A percentile compares a stretch with the other conserved stretches of the same genome.
Evolutionary conservation across 1,284 basidiomycete species (phyloP).

Genomic region (Anthracocystis walkeri): DNA sequence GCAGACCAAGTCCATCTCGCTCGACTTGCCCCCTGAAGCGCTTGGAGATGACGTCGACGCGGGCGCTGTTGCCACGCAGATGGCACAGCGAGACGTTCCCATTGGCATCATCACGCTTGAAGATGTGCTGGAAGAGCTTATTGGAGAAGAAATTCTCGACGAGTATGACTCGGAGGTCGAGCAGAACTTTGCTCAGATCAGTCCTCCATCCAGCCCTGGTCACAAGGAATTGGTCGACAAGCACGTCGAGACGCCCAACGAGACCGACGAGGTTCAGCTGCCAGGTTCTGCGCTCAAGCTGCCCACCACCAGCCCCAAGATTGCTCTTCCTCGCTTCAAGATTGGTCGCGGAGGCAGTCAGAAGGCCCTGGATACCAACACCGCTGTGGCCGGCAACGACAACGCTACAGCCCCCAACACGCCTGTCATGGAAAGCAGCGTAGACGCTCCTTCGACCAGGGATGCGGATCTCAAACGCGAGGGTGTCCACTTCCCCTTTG

Average conservation of each 20-base stretch:
- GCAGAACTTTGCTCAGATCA: slow-evolving; percentile 59
- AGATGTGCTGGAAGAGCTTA: slow-evolving; percentile 82
- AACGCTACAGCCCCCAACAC: slow-evolving; percentile 14
- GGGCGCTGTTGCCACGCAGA: slow-evolving; percentile 44
- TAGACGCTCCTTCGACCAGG: slow-evolving; percentile 7
- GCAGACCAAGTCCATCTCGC: slow-evolving; percentile 68
- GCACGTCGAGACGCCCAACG: slow-evolving; percentile 32
- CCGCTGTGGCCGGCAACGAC: slow-evolving; percentile 1
- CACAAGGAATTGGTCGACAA: slow-evolving; percentile 48
- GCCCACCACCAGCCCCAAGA: slow-evolving; percentile 34
- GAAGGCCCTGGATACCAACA: slow-evolving; percentile 12
- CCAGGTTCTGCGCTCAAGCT: slow-evolving; percentile 40
- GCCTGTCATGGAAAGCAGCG: slow-evolving; percentile 25
- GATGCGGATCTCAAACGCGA: slow-evolving; percentile 16
- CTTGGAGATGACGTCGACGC: slow-evolving; percentile 75
- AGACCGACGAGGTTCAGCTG: slow-evolving; percentile 33
- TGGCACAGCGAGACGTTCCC: slow-evolving; percentile 72
- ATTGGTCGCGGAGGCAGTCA: slow-evolving; percentile 34
- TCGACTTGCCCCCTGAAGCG: slow-evolving; percentile 71
- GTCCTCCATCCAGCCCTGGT: slow-evolving; percentile 56
- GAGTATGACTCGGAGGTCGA: slow-evolving; percentile 65
- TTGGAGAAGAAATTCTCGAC: slow-evolving; percentile 67
- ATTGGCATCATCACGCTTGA: slow-evolving; percentile 93
- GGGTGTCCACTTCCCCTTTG: slow-evolving; percentile 28
- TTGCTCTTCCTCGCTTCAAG: slow-evolving; percentile 47